Percentiles rank a stretch among this genome's conserved stretches.
These are phyloP conservation scores for Cardiospermum halicacabum DNA, from an alignment of 345 rosid species.

Conservation along the genomic window DNA sequence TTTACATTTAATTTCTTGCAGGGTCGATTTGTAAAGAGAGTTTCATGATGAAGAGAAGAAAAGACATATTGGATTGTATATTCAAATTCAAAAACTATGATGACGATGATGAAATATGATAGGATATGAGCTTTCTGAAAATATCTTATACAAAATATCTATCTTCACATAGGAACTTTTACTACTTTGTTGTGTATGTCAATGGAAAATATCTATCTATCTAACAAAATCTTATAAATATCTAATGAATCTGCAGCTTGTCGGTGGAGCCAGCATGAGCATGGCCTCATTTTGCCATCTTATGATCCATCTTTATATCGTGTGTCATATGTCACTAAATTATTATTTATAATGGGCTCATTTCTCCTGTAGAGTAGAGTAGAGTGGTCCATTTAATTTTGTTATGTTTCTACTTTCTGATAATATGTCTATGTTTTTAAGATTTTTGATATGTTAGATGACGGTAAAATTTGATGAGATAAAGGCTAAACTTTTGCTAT, in stretches of 20 bases:
- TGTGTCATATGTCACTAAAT: neutral
- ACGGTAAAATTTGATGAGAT: neutral
- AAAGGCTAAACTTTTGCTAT: neutral
- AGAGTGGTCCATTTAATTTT: constrained; percentile 1
- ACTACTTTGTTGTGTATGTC: neutral
- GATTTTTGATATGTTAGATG: no score
- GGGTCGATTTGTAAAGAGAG: constrained; percentile 60
- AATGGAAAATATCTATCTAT: neutral
- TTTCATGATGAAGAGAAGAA: constrained; percentile 16
- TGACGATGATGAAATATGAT: no score
- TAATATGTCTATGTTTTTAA: neutral
- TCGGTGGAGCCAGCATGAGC: neutral
- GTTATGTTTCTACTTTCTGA: neutral
- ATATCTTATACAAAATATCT: constrained; percentile 22
- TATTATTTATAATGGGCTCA: neutral
- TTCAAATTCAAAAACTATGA: no score
- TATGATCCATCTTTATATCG: neutral
- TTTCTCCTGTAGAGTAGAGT: neutral
- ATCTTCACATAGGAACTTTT: neutral
- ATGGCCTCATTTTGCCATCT: neutral
- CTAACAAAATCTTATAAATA: constrained; percentile 1
- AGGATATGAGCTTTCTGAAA: neutral
- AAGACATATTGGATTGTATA: no score
- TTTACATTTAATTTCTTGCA: constrained; percentile 28
- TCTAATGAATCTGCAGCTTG: neutral